Conservation (phyloP, 139 green algal species). For the Chlamydomonas applanata region DNA sequence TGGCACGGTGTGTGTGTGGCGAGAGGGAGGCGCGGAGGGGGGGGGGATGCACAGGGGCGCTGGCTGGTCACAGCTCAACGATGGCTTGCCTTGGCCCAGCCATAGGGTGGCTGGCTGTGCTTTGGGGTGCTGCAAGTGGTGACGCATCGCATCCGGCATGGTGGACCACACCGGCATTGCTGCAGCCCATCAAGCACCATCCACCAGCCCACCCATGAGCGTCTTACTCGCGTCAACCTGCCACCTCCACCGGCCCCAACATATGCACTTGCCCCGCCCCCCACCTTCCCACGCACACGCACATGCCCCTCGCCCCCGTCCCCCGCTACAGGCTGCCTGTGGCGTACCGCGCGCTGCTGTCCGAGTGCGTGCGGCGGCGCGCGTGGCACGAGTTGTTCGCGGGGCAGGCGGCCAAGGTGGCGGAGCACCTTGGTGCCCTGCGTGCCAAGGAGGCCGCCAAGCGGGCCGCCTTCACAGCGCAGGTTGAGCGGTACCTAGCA, state of each 20-base stretch:
- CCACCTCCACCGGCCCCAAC: neutral
- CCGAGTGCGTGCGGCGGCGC: constrained; percentile 74
- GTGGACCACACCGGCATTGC: too few relatives aligned
- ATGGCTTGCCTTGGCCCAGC: too few relatives aligned
- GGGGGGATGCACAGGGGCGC: too few relatives aligned
- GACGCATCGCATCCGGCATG: too few relatives aligned
- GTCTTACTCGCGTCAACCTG: neutral
- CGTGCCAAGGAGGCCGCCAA: constrained; percentile 65
- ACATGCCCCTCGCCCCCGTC: too few relatives aligned
- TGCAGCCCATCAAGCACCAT: neutral
- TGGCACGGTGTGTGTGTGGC: constrained; percentile 52
- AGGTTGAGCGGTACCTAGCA: constrained; percentile 64
- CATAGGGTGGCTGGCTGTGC: too few relatives aligned
- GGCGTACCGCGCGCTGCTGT: constrained; percentile 79
- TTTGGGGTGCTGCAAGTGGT: neutral
- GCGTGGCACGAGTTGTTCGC: constrained; percentile 58
- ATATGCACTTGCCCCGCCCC: too few relatives aligned
- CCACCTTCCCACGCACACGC: too few relatives aligned
- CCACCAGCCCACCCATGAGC: neutral
- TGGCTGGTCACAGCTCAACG: too few relatives aligned
- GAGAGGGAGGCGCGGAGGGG: too few relatives aligned
- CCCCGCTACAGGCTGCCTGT: constrained; percentile 45
- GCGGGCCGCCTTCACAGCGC: constrained; percentile 55
- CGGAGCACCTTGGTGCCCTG: constrained; percentile 71
- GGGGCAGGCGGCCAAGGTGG: constrained; percentile 62